Percentiles rank a stretch among this genome's conserved stretches.
phyloP scores from a whole-genome alignment of 208 protist species.

The Acanthamoeba royreba region DNA sequence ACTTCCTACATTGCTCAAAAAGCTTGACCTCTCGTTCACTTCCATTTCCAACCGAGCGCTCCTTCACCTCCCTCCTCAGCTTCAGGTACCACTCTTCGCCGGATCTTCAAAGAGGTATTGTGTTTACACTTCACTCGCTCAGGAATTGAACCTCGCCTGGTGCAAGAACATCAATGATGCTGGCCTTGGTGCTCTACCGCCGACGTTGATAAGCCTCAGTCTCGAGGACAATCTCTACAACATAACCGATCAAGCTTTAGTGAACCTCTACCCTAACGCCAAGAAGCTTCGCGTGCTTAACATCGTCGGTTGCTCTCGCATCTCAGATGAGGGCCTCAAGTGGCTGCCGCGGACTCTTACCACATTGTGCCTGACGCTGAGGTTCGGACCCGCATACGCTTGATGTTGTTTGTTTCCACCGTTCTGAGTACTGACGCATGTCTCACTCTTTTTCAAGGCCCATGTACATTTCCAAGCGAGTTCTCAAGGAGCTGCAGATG shows the following conservation, averaged over 20 bases:
- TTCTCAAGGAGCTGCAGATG: neutral
- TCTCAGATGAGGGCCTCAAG: neutral
- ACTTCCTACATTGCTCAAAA: neutral
- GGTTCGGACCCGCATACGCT: neutral
- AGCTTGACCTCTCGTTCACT: neutral
- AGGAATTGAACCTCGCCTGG: neutral
- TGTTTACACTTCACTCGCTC: neutral
- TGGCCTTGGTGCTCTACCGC: neutral
- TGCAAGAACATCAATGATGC: neutral
- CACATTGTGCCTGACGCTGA: neutral
- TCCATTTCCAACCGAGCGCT: neutral
- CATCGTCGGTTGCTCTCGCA: neutral
- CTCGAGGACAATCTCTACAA: neutral
- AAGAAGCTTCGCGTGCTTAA: neutral
- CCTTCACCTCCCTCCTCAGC: neutral
- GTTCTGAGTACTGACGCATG: neutral
- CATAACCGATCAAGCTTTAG: neutral
- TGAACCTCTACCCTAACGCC: neutral
- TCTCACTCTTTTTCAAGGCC: neutral
- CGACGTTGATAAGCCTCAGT: neutral
- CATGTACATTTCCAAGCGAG: neutral
- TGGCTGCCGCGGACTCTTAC: neutral
- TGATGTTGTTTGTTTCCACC: neutral
- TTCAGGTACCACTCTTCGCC: neutral
- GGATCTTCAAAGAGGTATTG: neutral